Base-by-base conservation (phyloP, 2,329 filamentous ascomycete species). In the Iodosphaeria phyllophila region DNA sequence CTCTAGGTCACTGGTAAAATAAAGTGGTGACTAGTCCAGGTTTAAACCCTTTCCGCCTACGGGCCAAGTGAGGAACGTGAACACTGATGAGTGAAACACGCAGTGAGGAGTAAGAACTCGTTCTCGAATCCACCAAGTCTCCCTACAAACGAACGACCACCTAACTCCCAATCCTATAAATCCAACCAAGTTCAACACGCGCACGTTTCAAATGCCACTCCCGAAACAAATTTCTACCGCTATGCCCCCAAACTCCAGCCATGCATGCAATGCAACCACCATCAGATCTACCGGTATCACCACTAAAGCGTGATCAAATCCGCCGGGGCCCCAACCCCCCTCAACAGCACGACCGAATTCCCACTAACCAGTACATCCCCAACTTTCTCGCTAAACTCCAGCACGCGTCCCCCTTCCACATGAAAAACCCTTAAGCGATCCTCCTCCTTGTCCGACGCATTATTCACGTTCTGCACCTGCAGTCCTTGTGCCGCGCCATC, bases 301-400 rank as follows among this genome's bases (percentile, higher is more conserved):
- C 18, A 28, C 41, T 36, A 64, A 30, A 53, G 30, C 32, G 74
- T 62, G 32, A 83, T 77, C 38, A 84, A 48, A 47, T 82, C 72
- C 12, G 73, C 71, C 28, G 78, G 67, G n/a, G 74, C 67, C 1
- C 82, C 82, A 26, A 93, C 74, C 0, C 89, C 89, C 32, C 89
- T 62, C 26, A 98, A 41, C 39, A 98, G 45, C 13, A 95, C 83
- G 34, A 98, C 69, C 8, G 83, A 93, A 44, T 98, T 86, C 2
- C 89, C 89, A 36, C 67, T 84, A 34, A 68, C 67, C 30, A 91
- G 56, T 15, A 60, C 61, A 26, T 60, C 58, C 4, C 82, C 83
- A 28, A 92, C 58, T 56, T 86, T 84, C 50, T 93, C 84, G 13
- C 65, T 71, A 41, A 91, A 98, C 31, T 89, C 84, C 33, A 98